These are phyloP conservation scores for Trichosporon inkin DNA, from an alignment of 1,284 basidiomycete genomes.

Conservation along the genomic window DNA sequence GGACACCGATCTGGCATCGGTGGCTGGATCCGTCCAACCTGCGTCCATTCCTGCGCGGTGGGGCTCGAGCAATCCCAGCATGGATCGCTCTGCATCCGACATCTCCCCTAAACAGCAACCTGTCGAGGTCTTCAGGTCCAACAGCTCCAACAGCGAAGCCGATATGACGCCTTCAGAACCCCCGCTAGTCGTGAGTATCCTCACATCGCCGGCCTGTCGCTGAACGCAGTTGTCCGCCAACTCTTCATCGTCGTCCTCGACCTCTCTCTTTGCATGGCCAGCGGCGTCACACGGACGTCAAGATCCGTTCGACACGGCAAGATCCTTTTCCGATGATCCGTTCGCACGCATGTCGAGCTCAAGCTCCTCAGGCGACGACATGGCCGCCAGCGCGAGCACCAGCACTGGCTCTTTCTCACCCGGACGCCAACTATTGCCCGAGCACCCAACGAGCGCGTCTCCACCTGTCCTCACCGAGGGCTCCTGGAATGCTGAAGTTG, in stretches of 20 bases:
- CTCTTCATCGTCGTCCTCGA: conserved; percentile 37
- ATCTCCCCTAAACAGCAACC: conserved; percentile 14
- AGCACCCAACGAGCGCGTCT: neutral
- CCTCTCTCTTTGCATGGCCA: conserved; percentile 33
- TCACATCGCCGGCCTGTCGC: neutral
- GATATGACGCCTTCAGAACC: conserved; percentile 1
- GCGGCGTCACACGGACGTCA: conserved; percentile 11
- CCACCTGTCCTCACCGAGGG: neutral
- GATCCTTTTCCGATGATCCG: conserved; percentile 39
- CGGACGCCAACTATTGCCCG: neutral
- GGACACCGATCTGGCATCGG: conserved; percentile 10
- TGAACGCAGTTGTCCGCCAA: conserved; percentile 31
- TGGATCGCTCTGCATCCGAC: conserved; percentile 5
- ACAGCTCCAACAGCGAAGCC: neutral
- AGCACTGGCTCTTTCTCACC: neutral
- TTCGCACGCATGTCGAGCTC: conserved; percentile 27
- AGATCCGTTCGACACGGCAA: conserved; percentile 40
- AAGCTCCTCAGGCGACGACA: conserved; percentile 21
- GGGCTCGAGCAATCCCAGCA: conserved; percentile 15
- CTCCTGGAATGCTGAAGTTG: conserved; percentile 11
- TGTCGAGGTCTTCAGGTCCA: neutral
- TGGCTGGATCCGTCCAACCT: neutral
- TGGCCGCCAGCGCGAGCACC: neutral
- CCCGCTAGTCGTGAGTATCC: conserved; percentile 4
- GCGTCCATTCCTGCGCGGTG: neutral